Evolutionary conservation across 2,329 filamentous ascomycete genomes (phyloP), one percentile per base, ranked within the genome.

Genomic region (Pseudogymnoascus sp.): DNA sequence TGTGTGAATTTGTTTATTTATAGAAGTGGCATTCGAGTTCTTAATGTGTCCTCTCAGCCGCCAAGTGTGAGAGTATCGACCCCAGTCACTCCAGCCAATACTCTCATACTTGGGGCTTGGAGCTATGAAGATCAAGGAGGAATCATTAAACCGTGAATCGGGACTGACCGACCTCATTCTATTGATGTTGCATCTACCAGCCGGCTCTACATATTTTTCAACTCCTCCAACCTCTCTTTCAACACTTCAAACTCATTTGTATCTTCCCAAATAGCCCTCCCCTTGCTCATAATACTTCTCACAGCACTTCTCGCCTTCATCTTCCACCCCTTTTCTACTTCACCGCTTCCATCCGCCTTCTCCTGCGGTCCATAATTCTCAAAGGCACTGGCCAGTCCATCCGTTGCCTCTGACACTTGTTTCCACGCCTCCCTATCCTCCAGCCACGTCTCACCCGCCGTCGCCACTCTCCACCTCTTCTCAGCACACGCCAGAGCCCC

Each of bases 221-320:
- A 69, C 5, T 81, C 83, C 49, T 84, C 79, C 75, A 87, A 72
- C 67, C 83, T 70, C 4, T 75, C 78, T 71, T 83, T 76, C 71
- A 94, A 73, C 64, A 76, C 80, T 55, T 78, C 79, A 87, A 86
- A 94, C 28, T 84, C 88, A 41, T 81, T 77, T 30, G 80, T 89
- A 9, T 84, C 91, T 75, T 96, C 92, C 91, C 92, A 97, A 11
- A 75, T 82, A 70, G 91, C 89, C 77, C 85, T 92, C 0, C 84
- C 92, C 71, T 89, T 89, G 0, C 91, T 89, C 80, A 95, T 82
- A 5, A 97, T 87, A 60, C 90, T 91, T 61, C 92, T 81, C 2
- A 96, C 81, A 9, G 92, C 92, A 73, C 85, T 95, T 69, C 91
- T 82, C 0, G 91, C 90, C 82, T 96, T 97, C 66, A 90, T 90